Conservation (phyloP, 495 filamentous ascomycete genomes). For the Rhypophila decipiens region DNA sequence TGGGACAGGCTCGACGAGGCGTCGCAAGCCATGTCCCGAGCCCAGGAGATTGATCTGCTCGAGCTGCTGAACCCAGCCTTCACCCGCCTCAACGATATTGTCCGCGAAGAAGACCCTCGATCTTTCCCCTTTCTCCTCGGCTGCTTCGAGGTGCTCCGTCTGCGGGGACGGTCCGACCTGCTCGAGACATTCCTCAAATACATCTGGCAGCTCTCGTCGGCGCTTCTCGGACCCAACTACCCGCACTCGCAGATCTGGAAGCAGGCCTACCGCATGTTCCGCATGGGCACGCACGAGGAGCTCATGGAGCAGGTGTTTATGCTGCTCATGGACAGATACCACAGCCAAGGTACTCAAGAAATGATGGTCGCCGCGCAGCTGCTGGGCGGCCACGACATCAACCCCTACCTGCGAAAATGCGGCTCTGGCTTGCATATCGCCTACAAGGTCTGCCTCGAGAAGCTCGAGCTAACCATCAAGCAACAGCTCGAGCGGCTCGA, state of each 20-base stretch:
- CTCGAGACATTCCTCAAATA: slow-evolving; percentile 2
- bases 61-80: slow-evolving; percentile 3
- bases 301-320: background rate
- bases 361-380: too few species aligned
- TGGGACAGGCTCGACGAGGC: slow-evolving; percentile 2
- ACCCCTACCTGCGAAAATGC: too few species aligned
- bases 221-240: background rate
- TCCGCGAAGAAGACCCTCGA: slow-evolving; percentile 3
- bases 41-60: slow-evolving; percentile 4
- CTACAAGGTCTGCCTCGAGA: too few species aligned
- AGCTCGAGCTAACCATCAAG: too few species aligned
- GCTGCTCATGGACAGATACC: background rate
- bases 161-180: background rate
- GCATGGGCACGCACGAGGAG: background rate
- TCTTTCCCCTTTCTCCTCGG: slow-evolving; percentile 4
- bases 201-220: background rate
- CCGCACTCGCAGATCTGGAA: slow-evolving; percentile 3
- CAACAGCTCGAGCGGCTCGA: too few species aligned
- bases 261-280: background rate
- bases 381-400: too few species aligned
- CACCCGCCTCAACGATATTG: slow-evolving; percentile 1
- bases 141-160: slow-evolving; percentile 1
- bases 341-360: background rate
- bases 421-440: too few species aligned
- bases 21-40: slow-evolving; percentile 1